These are phyloP conservation scores for Arabis alpina DNA, from an alignment of 345 rosid species.

Conservation along the genomic window DNA sequence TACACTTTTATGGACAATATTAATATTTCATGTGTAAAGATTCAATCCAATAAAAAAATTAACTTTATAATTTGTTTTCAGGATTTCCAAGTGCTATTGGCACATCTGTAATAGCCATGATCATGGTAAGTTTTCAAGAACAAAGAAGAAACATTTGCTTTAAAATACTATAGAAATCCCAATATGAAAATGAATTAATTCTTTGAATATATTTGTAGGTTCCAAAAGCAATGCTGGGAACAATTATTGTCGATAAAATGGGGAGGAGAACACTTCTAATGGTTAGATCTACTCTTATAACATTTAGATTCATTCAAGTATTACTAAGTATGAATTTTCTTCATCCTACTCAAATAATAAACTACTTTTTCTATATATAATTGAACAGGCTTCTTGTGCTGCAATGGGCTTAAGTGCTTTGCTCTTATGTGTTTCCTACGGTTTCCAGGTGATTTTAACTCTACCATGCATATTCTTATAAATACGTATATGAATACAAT, in stretches of 20 bases:
- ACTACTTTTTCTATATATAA: not conserved
- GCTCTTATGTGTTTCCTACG: slow-evolving; percentile 51
- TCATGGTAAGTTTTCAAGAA: slow-evolving; percentile 39
- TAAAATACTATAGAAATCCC: not conserved
- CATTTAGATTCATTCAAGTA: not conserved
- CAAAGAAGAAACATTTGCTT: not conserved
- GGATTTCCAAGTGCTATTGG: slow-evolving; percentile 49
- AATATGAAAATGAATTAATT: not conserved
- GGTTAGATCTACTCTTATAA: slow-evolving; percentile 35
- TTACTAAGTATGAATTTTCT: not conserved
- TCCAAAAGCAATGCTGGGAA: slow-evolving; percentile 42
- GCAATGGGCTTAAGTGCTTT: slow-evolving; percentile 45
- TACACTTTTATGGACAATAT: not conserved
- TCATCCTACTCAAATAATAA: not conserved
- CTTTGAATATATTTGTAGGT: slow-evolving; percentile 24
- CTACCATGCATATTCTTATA: not conserved
- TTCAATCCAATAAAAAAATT: not conserved
- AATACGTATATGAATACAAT: too few species aligned
- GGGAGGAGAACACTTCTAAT: slow-evolving; percentile 48
- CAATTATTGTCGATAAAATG: slow-evolving; percentile 45
- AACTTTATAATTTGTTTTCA: slow-evolving; percentile 12
- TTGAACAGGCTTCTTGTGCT: slow-evolving; percentile 47
- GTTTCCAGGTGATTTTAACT: slow-evolving; percentile 45
- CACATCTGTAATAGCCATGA: slow-evolving; percentile 41
- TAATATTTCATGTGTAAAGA: slow-evolving; percentile 11